Base-by-base conservation (phyloP, 1,284 basidiomycete genomes). In the Volvariella surrecta region DNA sequence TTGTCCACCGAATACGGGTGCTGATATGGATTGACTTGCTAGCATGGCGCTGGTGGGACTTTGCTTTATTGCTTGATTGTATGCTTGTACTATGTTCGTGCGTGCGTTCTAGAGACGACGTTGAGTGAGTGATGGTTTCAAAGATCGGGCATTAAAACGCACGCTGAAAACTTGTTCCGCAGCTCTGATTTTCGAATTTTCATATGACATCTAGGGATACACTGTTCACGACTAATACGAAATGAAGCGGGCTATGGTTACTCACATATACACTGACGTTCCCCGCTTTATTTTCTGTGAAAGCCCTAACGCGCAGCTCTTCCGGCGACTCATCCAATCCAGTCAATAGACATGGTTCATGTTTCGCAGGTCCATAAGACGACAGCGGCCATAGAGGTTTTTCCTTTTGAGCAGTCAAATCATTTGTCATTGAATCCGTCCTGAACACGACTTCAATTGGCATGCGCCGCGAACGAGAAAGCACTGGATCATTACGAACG, bases 381-480 rank as follows among this genome's bases (percentile, higher is more conserved):
- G 89, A 82, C 0, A 94, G 64, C n/a, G 83, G 81, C 84, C 88
- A 97, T 4, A 74, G 44, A 0, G 92, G 93, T 53, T 79, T 80
- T 16, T 90, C 87, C 3, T 60, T 62, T 13, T 60, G 60, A 4
- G 61, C 57, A 2, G 74, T 76, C n/a, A 90, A 54, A 53, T 90
- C 88, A 34, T 63, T 66, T 11, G 58, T 56, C 22, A 89, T 71
- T 1, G 70, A 62, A 11, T 88, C 83, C n/a, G 63, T 52, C 13
- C 83, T 89, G 54, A 37, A 45, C 9, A 9, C 15, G n/a, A n/a
- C n/a, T n/a, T n/a, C n/a, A n/a, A n/a, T n/a, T n/a, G n/a, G n/a
- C n/a, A n/a, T n/a, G n/a, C n/a, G n/a, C n/a, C 9, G 41, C 10
- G 53, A 50, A 37, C n/a, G 48, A n/a, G 16, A 43, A 50, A 39